Evolutionary conservation across 306 rosid genomes (phyloP).

Genomic region (Cucumis cinereus): DNA sequence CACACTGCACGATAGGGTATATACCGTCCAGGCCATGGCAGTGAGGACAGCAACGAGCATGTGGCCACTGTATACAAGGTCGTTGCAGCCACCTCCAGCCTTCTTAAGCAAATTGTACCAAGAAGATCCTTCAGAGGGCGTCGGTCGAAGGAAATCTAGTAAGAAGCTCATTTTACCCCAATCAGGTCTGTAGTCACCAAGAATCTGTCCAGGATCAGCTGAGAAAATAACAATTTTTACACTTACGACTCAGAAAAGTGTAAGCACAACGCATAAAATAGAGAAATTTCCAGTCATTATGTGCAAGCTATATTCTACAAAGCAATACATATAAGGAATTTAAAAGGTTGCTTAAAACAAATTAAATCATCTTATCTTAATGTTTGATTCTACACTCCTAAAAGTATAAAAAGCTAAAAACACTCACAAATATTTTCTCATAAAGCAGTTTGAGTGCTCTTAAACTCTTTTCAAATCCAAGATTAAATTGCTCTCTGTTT

Average conservation of each 20-base stretch:
- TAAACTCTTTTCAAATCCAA: not conserved
- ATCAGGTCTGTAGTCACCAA: conserved; percentile 42
- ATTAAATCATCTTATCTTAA: not conserved
- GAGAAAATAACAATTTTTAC: conserved; percentile 13
- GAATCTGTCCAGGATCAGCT: conserved; percentile 50
- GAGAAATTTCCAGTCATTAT: not conserved
- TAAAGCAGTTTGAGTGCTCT: not conserved
- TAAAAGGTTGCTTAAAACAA: not conserved
- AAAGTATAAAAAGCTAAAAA: not conserved
- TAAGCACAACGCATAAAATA: not conserved
- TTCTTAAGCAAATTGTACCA: conserved; percentile 72
- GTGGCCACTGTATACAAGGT: conserved; percentile 92
- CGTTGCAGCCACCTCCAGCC: conserved; percentile 98
- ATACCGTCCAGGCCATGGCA: conserved; percentile 99
- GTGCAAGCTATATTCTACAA: not conserved
- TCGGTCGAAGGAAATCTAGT: conserved; percentile 66
- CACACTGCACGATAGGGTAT: not conserved
- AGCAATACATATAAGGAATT: not conserved
- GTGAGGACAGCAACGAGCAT: conserved; percentile 91
- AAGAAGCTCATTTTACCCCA: conserved; percentile 88
- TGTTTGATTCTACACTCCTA: not conserved
- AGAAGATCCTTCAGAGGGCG: conserved; percentile 49
- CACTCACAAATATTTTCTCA: not conserved
- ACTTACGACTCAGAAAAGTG: not conserved
- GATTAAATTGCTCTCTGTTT: not conserved